phyloP scores from a whole-genome alignment of 176 grass and related monocot species.

The Avena eriantha region DNA sequence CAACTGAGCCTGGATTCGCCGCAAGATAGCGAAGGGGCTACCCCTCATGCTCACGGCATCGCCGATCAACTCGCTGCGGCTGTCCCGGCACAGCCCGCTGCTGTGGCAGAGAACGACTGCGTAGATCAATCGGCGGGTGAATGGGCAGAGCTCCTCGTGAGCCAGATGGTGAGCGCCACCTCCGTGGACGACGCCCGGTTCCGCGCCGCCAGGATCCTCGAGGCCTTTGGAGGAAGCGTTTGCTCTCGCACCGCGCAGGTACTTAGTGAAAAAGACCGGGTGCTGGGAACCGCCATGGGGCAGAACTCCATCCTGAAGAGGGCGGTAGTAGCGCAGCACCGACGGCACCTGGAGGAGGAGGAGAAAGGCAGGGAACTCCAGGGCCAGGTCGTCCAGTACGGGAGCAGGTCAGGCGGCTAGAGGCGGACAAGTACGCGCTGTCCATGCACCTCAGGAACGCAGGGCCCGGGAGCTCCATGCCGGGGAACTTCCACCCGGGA shows the following conservation, averaged over 20 bases:
- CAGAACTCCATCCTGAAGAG: conserved; percentile 34
- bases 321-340: conserved; percentile 19
- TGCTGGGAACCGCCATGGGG: background rate
- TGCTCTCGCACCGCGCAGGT: background rate
- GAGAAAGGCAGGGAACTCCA: background rate
- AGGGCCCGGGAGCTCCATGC: background rate
- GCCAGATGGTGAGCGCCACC: background rate
- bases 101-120: background rate
- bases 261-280: background rate
- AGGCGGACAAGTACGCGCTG: conserved; percentile 37
- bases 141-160: background rate
- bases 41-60: background rate
- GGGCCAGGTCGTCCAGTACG: background rate
- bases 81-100: background rate
- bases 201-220: conserved; percentile 20
- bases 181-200: background rate
- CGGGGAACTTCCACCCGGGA: conserved; percentile 27
- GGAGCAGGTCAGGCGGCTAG: conserved; percentile 8
- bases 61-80: background rate
- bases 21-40: background rate
- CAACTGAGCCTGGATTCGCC: background rate
- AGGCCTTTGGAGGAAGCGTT: background rate
- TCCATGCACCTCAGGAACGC: conserved; percentile 22
- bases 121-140: background rate
- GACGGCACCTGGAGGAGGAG: background rate